A percentile compares a stretch with the other conserved stretches of the same genome.
Conservation (phyloP, 768 basidiomycete species). For the Boletellus sp. region DNA sequence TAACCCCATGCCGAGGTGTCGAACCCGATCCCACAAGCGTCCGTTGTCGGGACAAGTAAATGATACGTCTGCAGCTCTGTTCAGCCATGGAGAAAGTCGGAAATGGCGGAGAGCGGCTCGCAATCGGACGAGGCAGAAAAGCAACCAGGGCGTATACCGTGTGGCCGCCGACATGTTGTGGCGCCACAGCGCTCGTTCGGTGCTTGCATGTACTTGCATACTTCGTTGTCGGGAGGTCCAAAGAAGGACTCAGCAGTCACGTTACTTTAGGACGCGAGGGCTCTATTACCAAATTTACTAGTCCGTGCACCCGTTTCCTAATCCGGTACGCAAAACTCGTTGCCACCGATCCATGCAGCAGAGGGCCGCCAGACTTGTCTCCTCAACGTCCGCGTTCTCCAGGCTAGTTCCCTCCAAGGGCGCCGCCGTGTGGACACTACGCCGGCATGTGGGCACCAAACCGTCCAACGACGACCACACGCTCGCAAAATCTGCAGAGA, state of each 20-base stretch:
- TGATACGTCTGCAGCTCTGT: conserved; percentile 49
- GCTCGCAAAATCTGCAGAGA: conserved; percentile 20
- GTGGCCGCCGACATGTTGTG: no score
- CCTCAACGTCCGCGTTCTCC: not conserved
- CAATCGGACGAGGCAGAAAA: no score
- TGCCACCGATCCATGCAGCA: no score
- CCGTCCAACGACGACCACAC: conserved; percentile 21
- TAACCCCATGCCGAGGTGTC: conserved; percentile 68
- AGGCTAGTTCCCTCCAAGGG: not conserved
- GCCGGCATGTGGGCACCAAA: conserved; percentile 15
- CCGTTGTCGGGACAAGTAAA: conserved; percentile 41
- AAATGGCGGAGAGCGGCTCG: conserved; percentile 65
- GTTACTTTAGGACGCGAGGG: no score
- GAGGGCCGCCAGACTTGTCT: not conserved
- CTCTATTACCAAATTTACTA: no score
- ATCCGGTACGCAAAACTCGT: no score
- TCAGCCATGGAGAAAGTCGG: conserved; percentile 61
- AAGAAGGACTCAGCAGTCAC: no score
- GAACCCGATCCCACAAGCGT: conserved; percentile 56
- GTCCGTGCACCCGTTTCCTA: no score
- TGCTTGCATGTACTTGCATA: no score
- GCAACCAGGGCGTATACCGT: no score
- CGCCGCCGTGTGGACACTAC: not conserved
- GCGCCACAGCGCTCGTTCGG: no score
- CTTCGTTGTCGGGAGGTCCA: no score